phyloP scores from a whole-genome alignment of 2,329 filamentous ascomycete species.

The Fusarium xylarioides region DNA sequence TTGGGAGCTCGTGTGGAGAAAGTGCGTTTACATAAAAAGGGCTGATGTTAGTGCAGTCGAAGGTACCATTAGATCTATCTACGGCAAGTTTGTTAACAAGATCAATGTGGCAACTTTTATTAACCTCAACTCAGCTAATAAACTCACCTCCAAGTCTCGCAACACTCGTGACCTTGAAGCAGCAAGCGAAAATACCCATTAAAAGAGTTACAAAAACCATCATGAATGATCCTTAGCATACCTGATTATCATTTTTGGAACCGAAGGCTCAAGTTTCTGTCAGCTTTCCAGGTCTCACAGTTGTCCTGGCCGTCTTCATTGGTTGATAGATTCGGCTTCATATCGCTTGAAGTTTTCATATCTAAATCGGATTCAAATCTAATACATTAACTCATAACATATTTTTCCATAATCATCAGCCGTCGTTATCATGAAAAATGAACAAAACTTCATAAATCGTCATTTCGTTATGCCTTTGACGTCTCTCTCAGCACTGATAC shows the following conservation, averaged over 20 bases:
- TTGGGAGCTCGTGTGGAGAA: slow-evolving; percentile 13
- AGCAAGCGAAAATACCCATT: neutral
- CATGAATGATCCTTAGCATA: neutral
- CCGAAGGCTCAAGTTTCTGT: neutral
- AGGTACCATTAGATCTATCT: neutral
- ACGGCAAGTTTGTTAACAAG: neutral
- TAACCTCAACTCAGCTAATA: neutral
- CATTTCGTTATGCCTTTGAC: slow-evolving; percentile 7
- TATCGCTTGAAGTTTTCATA: neutral
- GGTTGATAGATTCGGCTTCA: neutral
- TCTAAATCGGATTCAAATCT: neutral
- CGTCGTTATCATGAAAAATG: slow-evolving; percentile 22
- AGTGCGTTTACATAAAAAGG: neutral
- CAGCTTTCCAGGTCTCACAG: neutral
- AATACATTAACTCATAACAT: neutral
- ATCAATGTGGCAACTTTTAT: neutral
- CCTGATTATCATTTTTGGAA: neutral
- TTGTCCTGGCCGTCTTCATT: neutral
- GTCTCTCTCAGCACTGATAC: neutral
- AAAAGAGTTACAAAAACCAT: neutral
- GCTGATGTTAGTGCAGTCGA: slow-evolving; percentile 16
- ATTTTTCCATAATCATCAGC: neutral
- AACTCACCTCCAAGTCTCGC: neutral
- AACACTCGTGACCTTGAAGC: neutral
- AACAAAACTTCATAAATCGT: slow-evolving; percentile 30